Evolutionary conservation across 192 early-diverging fungal species (phyloP), one percentile per base, ranked within the genome.

Genomic region (Phycomyces blakesleeanus): DNA sequence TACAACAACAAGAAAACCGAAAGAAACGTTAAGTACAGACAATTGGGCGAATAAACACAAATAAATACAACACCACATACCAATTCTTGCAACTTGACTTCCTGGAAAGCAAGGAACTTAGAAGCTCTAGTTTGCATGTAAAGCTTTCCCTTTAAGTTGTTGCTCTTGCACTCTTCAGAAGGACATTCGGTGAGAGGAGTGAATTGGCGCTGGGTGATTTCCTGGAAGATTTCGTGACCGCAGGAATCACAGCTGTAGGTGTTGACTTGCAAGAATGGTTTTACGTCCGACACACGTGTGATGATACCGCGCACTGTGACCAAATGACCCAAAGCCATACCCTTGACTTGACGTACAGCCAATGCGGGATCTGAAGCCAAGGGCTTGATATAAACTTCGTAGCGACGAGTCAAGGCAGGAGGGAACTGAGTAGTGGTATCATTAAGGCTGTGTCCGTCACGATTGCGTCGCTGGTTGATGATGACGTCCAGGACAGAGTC

Each of bases 151-250:
- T 86, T 89, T 39, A 82, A 77, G 15, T 83, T 84, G 70, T 96
- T 93, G 29, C 69, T 85, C 57, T 86, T 86, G 76, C 96, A 98
- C 51, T 83, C 83, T 57, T 81, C 75, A 27, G 88, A 89, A 27
- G 77, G 75, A 77, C 96, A 98, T 63, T 93, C 87, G 24, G 83
- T 83, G 24, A 94, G 73, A 7, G 94, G 94, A 50, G 84, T 88
- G 68, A 87, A 91, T 68, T 86, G 82, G 51, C 84, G 82, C 41
- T 78, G 64, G 29, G 81, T 85, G 51, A 97, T 89, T 76, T 94
- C 92, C 78, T 98, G 94, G 79, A 96, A 98, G 58, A 93, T 87
- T 78, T 98, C 96, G 71, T 87, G 76, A 24, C 96, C 95, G 76
- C 96, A 98, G 42, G 86, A 81, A 66, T 98, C 96, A 79, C 96